Evolutionary conservation across 192 early-diverging fungal species (phyloP).

Genomic region (Kickxella alabastrina): DNA sequence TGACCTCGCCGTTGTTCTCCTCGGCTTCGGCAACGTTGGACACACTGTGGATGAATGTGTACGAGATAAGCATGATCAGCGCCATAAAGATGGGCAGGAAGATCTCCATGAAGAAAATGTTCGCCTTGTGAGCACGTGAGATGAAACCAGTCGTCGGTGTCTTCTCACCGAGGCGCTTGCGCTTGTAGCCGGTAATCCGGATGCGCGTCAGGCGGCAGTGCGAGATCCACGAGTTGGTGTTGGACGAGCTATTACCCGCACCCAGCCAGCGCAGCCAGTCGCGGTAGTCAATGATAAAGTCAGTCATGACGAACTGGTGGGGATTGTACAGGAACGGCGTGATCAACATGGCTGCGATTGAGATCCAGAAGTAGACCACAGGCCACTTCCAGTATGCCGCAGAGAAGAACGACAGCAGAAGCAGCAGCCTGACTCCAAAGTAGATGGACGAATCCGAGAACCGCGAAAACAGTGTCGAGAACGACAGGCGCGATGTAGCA

Average conservation of each 20-base stretch:
- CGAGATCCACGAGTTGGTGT: constrained; percentile 76
- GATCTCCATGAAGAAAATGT: constrained; percentile 70
- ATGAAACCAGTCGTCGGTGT: constrained; percentile 62
- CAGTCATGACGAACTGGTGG: constrained; percentile 78
- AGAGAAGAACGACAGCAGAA: constrained; percentile 72
- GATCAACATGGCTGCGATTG: constrained; percentile 67
- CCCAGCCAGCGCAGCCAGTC: constrained; percentile 81
- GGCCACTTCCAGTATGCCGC: constrained; percentile 69
- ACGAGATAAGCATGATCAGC: constrained; percentile 57
- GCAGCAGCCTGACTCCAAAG: constrained; percentile 63
- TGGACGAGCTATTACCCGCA: constrained; percentile 70
- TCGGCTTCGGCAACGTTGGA: constrained; percentile 32
- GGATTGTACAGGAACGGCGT: constrained; percentile 87
- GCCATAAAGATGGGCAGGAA: constrained; percentile 65
- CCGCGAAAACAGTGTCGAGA: constrained; percentile 69
- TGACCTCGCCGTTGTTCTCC: constrained; percentile 31
- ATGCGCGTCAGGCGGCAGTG: constrained; percentile 68
- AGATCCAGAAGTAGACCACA: constrained; percentile 79
- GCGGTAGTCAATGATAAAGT: constrained; percentile 77
- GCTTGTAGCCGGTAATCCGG: constrained; percentile 76
- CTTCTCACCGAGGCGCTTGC: constrained; percentile 63
- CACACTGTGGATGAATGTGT: constrained; percentile 67
- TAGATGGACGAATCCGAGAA: constrained; percentile 75
- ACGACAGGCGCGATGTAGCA: constrained; percentile 72
- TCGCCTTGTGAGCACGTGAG: constrained; percentile 62